Conservation (phyloP, 2,329 filamentous ascomycete species). For the Amylocarpus encephaloides region DNA sequence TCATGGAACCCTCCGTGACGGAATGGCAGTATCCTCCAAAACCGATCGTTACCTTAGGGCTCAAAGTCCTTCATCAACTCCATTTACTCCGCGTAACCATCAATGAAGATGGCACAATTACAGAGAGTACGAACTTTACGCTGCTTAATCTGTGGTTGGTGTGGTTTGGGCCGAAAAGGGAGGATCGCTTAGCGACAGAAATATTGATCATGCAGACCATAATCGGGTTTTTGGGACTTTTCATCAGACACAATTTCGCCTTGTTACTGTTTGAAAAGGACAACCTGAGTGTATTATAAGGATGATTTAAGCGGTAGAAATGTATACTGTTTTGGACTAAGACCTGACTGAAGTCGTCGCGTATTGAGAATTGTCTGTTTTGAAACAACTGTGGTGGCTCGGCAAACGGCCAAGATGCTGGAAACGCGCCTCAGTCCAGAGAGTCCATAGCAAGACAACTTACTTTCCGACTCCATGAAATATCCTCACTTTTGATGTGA, state of each 20-base stretch:
- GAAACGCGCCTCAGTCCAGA: no score
- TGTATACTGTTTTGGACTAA: not conserved
- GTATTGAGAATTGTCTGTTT: no score
- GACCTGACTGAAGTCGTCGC: no score
- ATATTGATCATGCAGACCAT: slow-evolving; percentile 71
- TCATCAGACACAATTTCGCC: slow-evolving; percentile 79
- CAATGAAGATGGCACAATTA: slow-evolving; percentile 63
- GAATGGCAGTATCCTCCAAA: slow-evolving; percentile 69
- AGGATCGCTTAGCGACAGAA: slow-evolving; percentile 75
- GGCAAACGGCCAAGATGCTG: no score
- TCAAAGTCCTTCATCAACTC: slow-evolving; percentile 65
- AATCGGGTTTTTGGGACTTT: slow-evolving; percentile 74
- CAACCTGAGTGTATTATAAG: slow-evolving; percentile 48
- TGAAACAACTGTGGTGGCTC: no score
- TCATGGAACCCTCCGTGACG: slow-evolving; percentile 81
- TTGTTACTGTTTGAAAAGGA: slow-evolving; percentile 85
- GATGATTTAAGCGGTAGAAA: not conserved
- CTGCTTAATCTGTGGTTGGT: slow-evolving; percentile 94
- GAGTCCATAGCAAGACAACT: no score
- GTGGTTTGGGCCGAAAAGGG: slow-evolving; percentile 85
- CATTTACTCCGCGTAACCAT: slow-evolving; percentile 61
- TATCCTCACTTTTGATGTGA: no score
- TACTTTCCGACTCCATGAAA: no score
- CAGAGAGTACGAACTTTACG: slow-evolving; percentile 83
- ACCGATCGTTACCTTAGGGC: slow-evolving; percentile 50